phyloP scores from a whole-genome alignment of 2,329 filamentous ascomycete species.

The Aspergillus pseudotamarii region DNA sequence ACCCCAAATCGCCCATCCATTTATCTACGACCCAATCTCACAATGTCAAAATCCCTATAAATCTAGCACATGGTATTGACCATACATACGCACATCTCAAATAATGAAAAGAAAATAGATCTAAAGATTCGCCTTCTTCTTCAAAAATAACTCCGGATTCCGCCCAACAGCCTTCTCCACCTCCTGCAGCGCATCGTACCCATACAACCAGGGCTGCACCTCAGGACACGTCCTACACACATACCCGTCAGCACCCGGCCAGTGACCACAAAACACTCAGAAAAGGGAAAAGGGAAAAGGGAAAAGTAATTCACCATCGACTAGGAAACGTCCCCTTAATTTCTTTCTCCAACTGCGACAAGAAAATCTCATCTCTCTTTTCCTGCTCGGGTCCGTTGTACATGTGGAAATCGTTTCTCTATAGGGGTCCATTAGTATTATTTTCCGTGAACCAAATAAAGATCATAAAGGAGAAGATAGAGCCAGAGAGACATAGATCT shows the following conservation, averaged over 20 bases:
- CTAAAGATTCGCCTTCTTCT: conserved; percentile 11
- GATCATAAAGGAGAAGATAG: neutral
- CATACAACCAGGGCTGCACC: conserved; percentile 66
- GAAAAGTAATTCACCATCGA: conserved; percentile 49
- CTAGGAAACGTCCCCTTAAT: conserved; percentile 62
- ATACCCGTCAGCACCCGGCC: neutral
- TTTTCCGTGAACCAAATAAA: neutral
- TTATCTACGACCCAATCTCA: neutral
- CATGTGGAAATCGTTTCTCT: conserved; percentile 59
- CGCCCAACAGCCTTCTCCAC: conserved; percentile 46
- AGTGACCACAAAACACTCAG: neutral
- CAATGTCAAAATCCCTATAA: neutral
- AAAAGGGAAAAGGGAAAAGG: too few relatives aligned
- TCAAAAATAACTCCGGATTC: conserved; percentile 26
- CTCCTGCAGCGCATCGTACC: conserved; percentile 64
- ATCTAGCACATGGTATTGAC: neutral
- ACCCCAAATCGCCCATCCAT: neutral
- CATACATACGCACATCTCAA: neutral
- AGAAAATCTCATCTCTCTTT: conserved; percentile 60
- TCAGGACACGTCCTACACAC: conserved; percentile 58
- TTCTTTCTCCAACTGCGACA: conserved; percentile 57
- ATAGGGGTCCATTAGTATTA: neutral
- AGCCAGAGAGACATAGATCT: neutral
- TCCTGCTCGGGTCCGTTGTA: conserved; percentile 60
- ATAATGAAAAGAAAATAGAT: neutral